phyloP scores from a whole-genome alignment of 192 early-diverging fungal species.

The Gamsiella multidivaricata region DNA sequence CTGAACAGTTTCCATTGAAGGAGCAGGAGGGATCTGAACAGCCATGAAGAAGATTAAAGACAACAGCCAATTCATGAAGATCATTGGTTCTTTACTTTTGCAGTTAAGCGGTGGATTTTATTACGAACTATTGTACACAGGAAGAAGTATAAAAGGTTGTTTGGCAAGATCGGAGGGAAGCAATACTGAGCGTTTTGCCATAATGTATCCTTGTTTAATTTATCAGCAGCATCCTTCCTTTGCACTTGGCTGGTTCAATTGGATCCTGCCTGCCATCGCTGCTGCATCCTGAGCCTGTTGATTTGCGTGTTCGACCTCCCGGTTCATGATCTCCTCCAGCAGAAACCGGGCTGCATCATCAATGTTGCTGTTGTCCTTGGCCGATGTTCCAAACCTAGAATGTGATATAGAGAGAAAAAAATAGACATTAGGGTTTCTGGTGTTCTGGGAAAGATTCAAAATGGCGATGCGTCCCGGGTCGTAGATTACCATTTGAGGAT shows the following conservation, averaged over 20 bases:
- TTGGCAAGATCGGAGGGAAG: background rate
- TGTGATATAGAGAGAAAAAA: conserved; percentile 1
- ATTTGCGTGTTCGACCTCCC: conserved; percentile 52
- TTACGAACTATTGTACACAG: too few species aligned
- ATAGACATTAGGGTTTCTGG: background rate
- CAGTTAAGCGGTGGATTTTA: too few species aligned
- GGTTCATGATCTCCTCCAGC: conserved; percentile 55
- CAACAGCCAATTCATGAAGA: too few species aligned
- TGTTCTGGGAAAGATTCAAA: too few species aligned
- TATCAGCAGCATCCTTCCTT: conserved; percentile 40
- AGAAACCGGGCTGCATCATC: conserved; percentile 66
- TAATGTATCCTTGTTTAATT: too few species aligned
- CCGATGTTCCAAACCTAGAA: conserved; percentile 70
- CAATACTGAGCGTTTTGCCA: too few species aligned
- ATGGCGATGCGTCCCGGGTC: too few species aligned
- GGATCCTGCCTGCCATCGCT: conserved; percentile 10
- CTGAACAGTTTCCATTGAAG: conserved; percentile 19
- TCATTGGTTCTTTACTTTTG: too few species aligned
- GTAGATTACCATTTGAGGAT: conserved; percentile 60
- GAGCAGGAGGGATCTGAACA: background rate
- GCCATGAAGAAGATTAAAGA: background rate
- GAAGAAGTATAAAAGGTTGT: too few species aligned
- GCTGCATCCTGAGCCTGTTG: conserved; percentile 16
- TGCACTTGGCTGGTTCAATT: conserved; percentile 17
- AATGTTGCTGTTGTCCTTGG: conserved; percentile 69